These are phyloP conservation scores for Paragyromitra xinjiangensis DNA, from an alignment of 495 filamentous ascomycete species.

Conservation along the genomic window DNA sequence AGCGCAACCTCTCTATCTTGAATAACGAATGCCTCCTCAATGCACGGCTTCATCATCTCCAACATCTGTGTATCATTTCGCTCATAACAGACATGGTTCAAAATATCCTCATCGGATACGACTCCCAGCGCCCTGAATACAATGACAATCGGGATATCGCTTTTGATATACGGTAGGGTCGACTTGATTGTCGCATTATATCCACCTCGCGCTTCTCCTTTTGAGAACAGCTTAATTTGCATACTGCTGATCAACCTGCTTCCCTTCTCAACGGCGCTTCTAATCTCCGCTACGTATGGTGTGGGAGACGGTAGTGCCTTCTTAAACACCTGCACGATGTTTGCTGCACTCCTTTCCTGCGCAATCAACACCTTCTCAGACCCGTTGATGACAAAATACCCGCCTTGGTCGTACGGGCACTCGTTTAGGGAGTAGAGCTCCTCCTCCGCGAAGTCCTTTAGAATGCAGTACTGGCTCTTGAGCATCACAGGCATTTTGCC, in stretches of 20 bases:
- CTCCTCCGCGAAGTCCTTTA: constrained; percentile 80
- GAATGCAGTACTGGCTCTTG: constrained; percentile 89
- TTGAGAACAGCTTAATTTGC: constrained; percentile 84
- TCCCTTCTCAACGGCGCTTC: constrained; percentile 95
- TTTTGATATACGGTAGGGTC: constrained; percentile 89
- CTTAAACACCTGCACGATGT: constrained; percentile 98
- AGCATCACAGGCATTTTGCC: constrained; percentile 98
- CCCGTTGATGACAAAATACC: constrained; percentile 99
- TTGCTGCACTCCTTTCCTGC: constrained; percentile 95
- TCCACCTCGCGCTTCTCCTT: constrained; percentile 79
- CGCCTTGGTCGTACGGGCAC: constrained; percentile 96
- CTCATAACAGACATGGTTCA: constrained; percentile 97
- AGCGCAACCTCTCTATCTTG: constrained; percentile 95
- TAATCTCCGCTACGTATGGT: constrained; percentile 92
- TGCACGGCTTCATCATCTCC: constrained; percentile 94
- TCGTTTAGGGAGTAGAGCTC: constrained; percentile 87
- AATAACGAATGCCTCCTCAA: constrained; percentile 94
- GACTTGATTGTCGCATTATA: constrained; percentile 88
- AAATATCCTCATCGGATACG: constrained; percentile 96
- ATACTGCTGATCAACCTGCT: constrained; percentile 90
- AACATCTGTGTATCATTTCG: constrained; percentile 94
- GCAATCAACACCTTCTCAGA: constrained; percentile 98
- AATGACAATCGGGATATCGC: constrained; percentile 89
- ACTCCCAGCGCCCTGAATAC: constrained; percentile 96
- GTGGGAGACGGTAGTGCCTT: constrained; percentile 87